These are phyloP conservation scores for Euphorbia celastroides DNA, from an alignment of 441 rosid species.

Conservation along the genomic window DNA sequence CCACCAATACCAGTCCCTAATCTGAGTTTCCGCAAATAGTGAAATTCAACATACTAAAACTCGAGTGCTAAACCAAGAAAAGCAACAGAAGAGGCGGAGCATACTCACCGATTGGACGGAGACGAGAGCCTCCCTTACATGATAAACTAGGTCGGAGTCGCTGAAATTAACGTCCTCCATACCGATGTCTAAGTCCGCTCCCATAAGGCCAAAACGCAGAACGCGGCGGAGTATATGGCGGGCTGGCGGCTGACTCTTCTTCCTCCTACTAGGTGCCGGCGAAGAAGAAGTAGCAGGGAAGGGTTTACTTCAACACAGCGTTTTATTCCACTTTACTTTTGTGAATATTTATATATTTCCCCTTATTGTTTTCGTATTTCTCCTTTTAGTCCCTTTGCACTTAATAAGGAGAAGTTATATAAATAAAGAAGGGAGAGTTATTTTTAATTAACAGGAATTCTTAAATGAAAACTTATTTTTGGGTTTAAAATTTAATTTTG, in stretches of 20 bases:
- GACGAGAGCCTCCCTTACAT: constrained; percentile 50
- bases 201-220: constrained; percentile 11
- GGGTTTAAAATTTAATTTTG: too few relatives aligned
- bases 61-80: background rate
- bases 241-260: constrained; percentile 5
- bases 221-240: background rate
- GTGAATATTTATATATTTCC: background rate
- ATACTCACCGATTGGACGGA: constrained; percentile 38
- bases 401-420: too few relatives aligned
- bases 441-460: too few relatives aligned
- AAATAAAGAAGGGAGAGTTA: too few relatives aligned
- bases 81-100: background rate
- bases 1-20: background rate
- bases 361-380: background rate
- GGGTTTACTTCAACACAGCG: background rate
- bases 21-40: background rate
- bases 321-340: background rate
- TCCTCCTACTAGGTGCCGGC: background rate
- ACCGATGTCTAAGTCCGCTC: constrained; percentile 21
- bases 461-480: too few relatives aligned
- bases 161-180: constrained; percentile 30
- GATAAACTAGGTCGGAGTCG: constrained; percentile 45
- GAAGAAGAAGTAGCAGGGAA: constrained; percentile 1
- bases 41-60: background rate
- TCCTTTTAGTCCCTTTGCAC: too few relatives aligned